A percentile compares a stretch with the other conserved stretches of the same genome.
phyloP scores from a whole-genome alignment of 2,329 filamentous ascomycete species.

The Graphilbum fragrans region DNA sequence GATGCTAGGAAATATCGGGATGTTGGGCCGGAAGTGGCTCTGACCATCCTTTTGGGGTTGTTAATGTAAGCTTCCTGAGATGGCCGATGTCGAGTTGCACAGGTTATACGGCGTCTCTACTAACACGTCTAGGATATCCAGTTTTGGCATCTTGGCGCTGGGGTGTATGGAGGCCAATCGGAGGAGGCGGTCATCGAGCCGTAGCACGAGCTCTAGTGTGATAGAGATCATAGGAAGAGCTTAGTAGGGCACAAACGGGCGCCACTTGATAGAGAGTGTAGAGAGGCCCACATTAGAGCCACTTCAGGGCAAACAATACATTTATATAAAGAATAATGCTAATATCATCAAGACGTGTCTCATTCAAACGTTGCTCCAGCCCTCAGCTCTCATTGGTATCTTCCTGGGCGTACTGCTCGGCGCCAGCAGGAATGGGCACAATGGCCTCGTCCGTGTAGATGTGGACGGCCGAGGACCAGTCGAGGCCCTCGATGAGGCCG shows the following conservation, averaged over 20 bases:
- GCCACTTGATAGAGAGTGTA: no score
- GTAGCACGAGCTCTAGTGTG: conserved; percentile 9
- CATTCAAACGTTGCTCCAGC: neutral
- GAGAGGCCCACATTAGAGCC: no score
- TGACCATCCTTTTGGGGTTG: conserved; percentile 2
- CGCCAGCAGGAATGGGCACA: conserved; percentile 27
- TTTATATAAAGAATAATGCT: neutral
- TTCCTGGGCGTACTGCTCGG: conserved; percentile 2
- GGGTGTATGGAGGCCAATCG: conserved; percentile 1
- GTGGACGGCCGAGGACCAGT: conserved; percentile 26
- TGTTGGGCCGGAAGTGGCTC: conserved; percentile 4
- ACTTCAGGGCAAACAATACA: no score
- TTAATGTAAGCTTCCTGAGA: conserved; percentile 1
- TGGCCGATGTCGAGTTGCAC: neutral
- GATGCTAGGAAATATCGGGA: conserved; percentile 2
- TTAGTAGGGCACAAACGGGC: no score
- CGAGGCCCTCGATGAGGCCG: conserved; percentile 27
- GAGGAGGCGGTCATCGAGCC: neutral
- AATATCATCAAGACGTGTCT: neutral
- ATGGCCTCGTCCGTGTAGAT: conserved; percentile 33
- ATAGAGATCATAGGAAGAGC: conserved; percentile 9
- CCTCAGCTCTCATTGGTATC: no score
- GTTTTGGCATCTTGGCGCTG: conserved; percentile 5
- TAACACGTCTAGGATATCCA: conserved; percentile 1
- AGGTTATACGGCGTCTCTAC: neutral